These are phyloP conservation scores for Sarocladiaceae sp. DNA, from an alignment of 2,329 filamentous ascomycete species.

Conservation along the genomic window DNA sequence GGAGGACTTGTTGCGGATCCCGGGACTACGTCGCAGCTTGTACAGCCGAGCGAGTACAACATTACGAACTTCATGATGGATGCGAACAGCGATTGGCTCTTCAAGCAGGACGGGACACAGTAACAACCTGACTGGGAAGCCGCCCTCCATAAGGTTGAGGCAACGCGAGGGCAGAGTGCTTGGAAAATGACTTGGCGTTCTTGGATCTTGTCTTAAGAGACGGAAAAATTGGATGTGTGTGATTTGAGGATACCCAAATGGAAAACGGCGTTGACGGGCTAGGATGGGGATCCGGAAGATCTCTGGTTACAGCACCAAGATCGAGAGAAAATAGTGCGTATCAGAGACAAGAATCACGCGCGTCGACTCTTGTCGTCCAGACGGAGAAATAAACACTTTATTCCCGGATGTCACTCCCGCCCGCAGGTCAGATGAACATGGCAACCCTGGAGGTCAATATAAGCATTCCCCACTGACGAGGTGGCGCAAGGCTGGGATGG, in stretches of 20 bases:
- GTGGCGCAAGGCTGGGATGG: neutral
- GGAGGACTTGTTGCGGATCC: conserved; percentile 22
- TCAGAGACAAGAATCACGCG: too few relatives aligned
- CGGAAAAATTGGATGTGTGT: neutral
- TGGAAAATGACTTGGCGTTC: too few relatives aligned
- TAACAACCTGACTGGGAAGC: too few relatives aligned
- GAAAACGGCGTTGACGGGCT: neutral
- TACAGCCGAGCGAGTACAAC: conserved; percentile 60
- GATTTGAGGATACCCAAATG: too few relatives aligned
- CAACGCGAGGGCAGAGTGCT: neutral
- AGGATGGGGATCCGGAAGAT: too few relatives aligned
- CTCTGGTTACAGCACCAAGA: too few relatives aligned
- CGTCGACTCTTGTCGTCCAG: neutral
- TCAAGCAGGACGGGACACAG: conserved; percentile 43
- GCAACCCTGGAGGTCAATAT: neutral
- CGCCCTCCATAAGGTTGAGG: too few relatives aligned
- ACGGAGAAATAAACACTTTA: neutral
- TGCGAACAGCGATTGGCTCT: conserved; percentile 71
- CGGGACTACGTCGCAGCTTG: conserved; percentile 21
- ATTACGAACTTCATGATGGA: conserved; percentile 77
- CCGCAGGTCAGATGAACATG: neutral
- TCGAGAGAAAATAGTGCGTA: too few relatives aligned
- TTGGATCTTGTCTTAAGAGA: neutral
- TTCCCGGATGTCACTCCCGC: neutral
- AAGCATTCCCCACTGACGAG: neutral